Conservation (phyloP, 1,284 basidiomycete species). For the Singerocomus inundabilis region DNA sequence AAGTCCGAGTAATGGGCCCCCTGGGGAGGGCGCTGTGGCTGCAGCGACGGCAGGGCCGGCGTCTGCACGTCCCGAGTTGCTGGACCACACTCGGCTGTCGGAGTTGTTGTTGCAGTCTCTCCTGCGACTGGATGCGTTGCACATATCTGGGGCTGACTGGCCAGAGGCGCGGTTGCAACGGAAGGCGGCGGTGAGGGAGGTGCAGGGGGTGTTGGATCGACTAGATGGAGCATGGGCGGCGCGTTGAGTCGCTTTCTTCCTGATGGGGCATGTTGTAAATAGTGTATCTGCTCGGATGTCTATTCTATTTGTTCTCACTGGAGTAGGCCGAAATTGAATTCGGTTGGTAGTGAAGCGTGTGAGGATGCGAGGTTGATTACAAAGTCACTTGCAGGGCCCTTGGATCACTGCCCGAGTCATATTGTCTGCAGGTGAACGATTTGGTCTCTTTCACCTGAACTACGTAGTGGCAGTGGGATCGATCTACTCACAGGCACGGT, state of each 20-base stretch:
- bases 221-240: conserved; percentile 51
- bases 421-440: background rate
- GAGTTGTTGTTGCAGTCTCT: conserved; percentile 76
- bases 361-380: too few relatives aligned
- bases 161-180: conserved; percentile 65
- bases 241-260: conserved; percentile 12
- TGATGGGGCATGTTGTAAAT: too few relatives aligned
- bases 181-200: conserved; percentile 71
- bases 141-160: conserved; percentile 62
- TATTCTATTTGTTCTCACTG: background rate
- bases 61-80: background rate
- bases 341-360: too few relatives aligned
- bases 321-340: too few relatives aligned
- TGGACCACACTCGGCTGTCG: conserved; percentile 60
- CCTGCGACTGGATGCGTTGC: conserved; percentile 72
- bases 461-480: background rate
- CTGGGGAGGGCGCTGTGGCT: too few relatives aligned
- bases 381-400: background rate
- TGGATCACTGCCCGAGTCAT: background rate
- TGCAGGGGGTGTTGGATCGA: conserved; percentile 56
- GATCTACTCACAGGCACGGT: conserved; percentile 1
- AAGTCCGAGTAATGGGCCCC: too few relatives aligned
- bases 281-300: background rate
- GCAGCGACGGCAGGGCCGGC: background rate
- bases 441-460: background rate